Percentiles rank a stretch among this genome's conserved stretches.
These are phyloP conservation scores for Lachancea nothofagi DNA, from an alignment of 805 yeast genomes.

Conservation along the genomic window DNA sequence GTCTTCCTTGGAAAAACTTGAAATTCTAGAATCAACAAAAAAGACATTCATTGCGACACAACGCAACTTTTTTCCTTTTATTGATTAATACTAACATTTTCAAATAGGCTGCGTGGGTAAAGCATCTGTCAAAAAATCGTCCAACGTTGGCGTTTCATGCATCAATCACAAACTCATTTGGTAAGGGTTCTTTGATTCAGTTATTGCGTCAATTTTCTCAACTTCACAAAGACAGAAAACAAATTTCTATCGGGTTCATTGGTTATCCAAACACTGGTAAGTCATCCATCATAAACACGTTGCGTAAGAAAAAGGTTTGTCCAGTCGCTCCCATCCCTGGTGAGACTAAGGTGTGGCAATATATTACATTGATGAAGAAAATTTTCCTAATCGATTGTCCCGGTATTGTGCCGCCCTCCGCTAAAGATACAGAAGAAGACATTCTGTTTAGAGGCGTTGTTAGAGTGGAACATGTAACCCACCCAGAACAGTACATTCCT, in stretches of 20 bases:
- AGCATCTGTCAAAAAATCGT: conserved; percentile 80
- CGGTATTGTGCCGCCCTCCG: conserved; percentile 95
- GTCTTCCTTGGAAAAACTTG: too few relatives aligned
- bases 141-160: conserved; percentile 99
- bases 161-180: conserved; percentile 93
- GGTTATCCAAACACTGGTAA: conserved; percentile 99
- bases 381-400: conserved; percentile 97
- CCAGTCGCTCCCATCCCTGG: conserved; percentile 98
- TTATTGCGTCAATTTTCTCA: conserved; percentile 87
- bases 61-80: conserved; percentile 1
- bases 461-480: conserved; percentile 93
- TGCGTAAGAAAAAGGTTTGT: conserved; percentile 93
- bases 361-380: conserved; percentile 92
- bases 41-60: too few relatives aligned
- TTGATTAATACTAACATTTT: conserved; percentile 9
- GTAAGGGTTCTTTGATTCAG: conserved; percentile 94
- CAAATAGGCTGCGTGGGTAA: conserved; percentile 95
- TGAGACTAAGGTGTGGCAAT: conserved; percentile 98
- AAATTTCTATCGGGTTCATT: conserved; percentile 93
- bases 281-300: conserved; percentile 89
- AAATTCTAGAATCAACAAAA: too few relatives aligned
- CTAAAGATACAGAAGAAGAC: conserved; percentile 85
- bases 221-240: conserved; percentile 87
- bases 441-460: conserved; percentile 95
- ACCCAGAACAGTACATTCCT: conserved; percentile 93